Percentiles rank a stretch among this genome's conserved stretches.
These are phyloP conservation scores for Tricholoma flavovirens DNA, from an alignment of 768 basidiomycete species.

Conservation along the genomic window DNA sequence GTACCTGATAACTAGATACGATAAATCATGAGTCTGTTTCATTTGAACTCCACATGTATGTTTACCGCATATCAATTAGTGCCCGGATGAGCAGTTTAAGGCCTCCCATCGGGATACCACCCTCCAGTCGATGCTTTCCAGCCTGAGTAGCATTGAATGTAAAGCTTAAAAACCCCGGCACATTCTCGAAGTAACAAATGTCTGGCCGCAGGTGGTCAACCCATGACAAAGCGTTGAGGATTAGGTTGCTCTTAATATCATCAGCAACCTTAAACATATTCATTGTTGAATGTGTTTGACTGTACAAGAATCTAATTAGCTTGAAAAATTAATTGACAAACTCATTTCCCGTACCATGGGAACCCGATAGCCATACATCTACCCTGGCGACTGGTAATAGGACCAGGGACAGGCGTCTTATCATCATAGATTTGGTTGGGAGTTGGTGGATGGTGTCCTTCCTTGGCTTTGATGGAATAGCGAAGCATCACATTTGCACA, in stretches of 20 bases:
- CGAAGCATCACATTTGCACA: slow-evolving; percentile 61
- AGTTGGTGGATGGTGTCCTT: slow-evolving; percentile 32
- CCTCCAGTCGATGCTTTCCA: slow-evolving; percentile 41
- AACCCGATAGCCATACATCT: slow-evolving; percentile 67
- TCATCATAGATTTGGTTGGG: slow-evolving; percentile 37
- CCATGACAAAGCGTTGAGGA: slow-evolving; percentile 53
- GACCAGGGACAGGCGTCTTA: slow-evolving; percentile 33
- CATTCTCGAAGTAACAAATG: slow-evolving; percentile 47
- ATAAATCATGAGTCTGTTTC: not conserved
- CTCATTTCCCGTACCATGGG: slow-evolving; percentile 49
- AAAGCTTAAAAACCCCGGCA: slow-evolving; percentile 43
- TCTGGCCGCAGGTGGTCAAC: slow-evolving; percentile 41
- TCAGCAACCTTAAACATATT: slow-evolving; percentile 68
- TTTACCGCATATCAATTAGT: slow-evolving; percentile 62
- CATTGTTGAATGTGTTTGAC: slow-evolving; percentile 67
- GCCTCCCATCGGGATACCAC: slow-evolving; percentile 69
- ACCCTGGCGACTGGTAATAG: slow-evolving; percentile 47
- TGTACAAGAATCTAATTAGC: slow-evolving; percentile 18
- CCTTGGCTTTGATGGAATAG: slow-evolving; percentile 49
- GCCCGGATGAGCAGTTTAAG: slow-evolving; percentile 61
- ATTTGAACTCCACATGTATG: not conserved
- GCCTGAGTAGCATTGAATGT: slow-evolving; percentile 36
- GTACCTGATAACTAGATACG: slow-evolving; percentile 44
- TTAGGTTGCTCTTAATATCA: slow-evolving; percentile 63
- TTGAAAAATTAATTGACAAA: not conserved